Base-by-base conservation (phyloP, 176 grass and related monocot species). In the Musa troglodytarum region DNA sequence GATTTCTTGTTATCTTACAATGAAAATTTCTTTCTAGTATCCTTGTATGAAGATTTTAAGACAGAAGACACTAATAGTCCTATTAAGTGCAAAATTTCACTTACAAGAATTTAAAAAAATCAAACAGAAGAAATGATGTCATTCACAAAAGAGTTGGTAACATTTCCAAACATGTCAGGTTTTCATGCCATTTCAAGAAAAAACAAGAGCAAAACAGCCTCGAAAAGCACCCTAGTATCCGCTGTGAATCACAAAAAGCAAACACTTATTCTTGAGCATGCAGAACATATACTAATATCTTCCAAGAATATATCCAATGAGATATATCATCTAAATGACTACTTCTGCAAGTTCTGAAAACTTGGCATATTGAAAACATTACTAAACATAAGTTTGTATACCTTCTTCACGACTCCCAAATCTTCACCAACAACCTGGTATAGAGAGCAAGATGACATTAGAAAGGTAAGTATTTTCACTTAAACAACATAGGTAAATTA, bases 391-490 rank as follows among this genome's bases (percentile, higher is more conserved):
- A 61, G 28, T 12, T 0, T 74, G 50, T 68, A 81, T 79, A 98
- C 94, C 84, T 88, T 98, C 84, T 98, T 98, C 79, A 93, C 65
- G 58, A 98, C 86, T 74, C 86, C 94, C 72, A 98, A 82, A 84
- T 98, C 94, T 80, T 98, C 94, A 61, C 83, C 68, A 65, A 98
- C 72, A 17, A 98, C 81, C 94, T 98, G 82, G 59, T 22, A 89
- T 51, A 84, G 26, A 69, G 64, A 51, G 51, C 23, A 52, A 70
- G 68, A 6, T 70, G 2, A 49, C 68, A 51, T 70, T 51, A 70
- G 17, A 50, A 73, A 53, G 51, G 1, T 25, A 2, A 68, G 16
- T 28, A 8, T 43, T 6, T 43, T 6, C 34, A 43, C 34, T 43
- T 43, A 43, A 29, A 29, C 3, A 29, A 29, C 29, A 11, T 23